Conservation (phyloP, 2,329 filamentous ascomycete species). For the Shiraia sp. region DNA sequence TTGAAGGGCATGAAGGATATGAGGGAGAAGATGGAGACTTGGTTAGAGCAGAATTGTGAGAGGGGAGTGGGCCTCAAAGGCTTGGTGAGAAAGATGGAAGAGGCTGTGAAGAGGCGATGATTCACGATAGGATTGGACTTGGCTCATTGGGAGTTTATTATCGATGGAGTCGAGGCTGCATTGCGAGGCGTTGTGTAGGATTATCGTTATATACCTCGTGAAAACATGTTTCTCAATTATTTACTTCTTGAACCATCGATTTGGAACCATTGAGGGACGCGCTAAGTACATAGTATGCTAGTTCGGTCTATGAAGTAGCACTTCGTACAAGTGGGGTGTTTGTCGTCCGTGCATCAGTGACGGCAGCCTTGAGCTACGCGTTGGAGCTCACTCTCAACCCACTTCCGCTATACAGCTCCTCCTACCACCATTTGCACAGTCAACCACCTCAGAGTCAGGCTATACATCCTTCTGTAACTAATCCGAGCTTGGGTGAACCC, state of each 20-base stretch:
- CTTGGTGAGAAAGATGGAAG: slow-evolving; percentile 67
- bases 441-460: background rate
- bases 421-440: background rate
- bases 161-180: slow-evolving; percentile 6
- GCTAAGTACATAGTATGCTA: no score
- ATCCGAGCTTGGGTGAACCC: background rate
- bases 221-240: slow-evolving; percentile 1
- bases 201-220: background rate
- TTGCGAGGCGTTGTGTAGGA: slow-evolving; percentile 17
- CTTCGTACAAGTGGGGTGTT: no score
- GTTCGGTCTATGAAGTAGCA: no score
- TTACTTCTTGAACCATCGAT: background rate
- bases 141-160: background rate
- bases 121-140: background rate
- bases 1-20: slow-evolving; percentile 68
- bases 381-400: slow-evolving; percentile 19
- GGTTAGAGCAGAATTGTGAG: slow-evolving; percentile 81
- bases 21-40: slow-evolving; percentile 80
- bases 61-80: slow-evolving; percentile 66
- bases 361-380: slow-evolving; percentile 31
- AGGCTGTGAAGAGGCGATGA: slow-evolving; percentile 59
- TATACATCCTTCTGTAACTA: background rate
- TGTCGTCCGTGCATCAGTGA: slow-evolving; percentile 16
- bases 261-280: background rate
- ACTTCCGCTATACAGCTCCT: slow-evolving; percentile 5